Evolutionary conservation across 139 green algal species (phyloP), one percentile per base, ranked within the genome.

Genomic region (Tetraselmis striata): DNA sequence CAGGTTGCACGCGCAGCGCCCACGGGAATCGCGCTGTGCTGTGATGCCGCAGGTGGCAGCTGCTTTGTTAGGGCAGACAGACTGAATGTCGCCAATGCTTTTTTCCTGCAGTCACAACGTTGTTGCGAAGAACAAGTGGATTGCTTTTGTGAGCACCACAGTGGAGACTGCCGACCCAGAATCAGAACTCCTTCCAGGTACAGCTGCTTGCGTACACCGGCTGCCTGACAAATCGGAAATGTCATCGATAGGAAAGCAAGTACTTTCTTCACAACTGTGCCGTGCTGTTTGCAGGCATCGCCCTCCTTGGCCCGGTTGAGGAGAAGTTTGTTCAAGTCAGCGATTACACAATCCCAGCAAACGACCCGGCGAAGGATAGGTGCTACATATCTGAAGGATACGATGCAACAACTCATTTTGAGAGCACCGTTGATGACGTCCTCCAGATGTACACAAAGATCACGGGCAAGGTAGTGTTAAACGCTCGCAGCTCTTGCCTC

Each of bases 331-430:
- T 98, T 27, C 87, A 93, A 67, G 90, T 97, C 23, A 89, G 82
- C 28, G 94, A 98, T 59, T 67, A 67, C 45, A 67, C 45, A 5
- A 18, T 67, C 45, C 45, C 45, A 5, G 84, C 98, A 18, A 92
- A 92, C 29, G 93, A 94, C 82, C 96, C 96, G 0, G 29, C 93
- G 28, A 85, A 87, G 24, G 93, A 98, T 90, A 89, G 90, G 30
- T 91, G 83, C 82, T 98, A 92, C 89, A 97, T 99, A 81, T 93
- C 85, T 84, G 96, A 93, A 85, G 95, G 96, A 78, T 99, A 98
- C 87, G 97, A 99, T 80, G 91, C 96, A 75, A 98, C 96, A 28
- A 96, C 91, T 1, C 97, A 99, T 91, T 99, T 99, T 88, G 97
- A 99, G 92, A 98, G 92, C 2, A 98, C 96, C 45, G 92, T 99